phyloP scores from a whole-genome alignment of 176 grass and related monocot genomes.

The Leersia perrieri region DNA sequence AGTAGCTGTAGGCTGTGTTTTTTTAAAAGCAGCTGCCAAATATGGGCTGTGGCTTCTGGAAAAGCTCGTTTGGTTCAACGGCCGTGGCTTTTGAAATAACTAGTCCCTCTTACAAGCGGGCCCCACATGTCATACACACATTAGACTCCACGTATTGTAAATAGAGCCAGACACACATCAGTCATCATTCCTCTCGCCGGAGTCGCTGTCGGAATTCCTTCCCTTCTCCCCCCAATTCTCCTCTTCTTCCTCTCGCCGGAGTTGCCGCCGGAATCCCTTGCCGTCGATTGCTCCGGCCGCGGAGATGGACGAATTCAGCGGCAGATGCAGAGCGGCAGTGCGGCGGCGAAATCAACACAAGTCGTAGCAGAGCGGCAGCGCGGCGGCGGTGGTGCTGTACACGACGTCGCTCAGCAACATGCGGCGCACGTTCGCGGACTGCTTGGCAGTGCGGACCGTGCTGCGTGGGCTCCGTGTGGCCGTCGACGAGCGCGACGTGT shows the following conservation, averaged over 20 bases:
- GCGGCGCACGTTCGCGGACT: slow-evolving; percentile 56
- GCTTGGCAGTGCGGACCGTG: slow-evolving; percentile 50
- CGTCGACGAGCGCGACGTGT: slow-evolving; percentile 65
- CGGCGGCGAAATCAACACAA: neutral
- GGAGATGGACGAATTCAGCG: slow-evolving; percentile 39
- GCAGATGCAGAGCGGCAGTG: no score
- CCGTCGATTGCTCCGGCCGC: neutral
- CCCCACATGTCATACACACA: no score
- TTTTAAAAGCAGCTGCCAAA: no score
- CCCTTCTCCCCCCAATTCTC: neutral
- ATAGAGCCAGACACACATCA: neutral
- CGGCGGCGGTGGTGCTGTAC: slow-evolving; percentile 53
- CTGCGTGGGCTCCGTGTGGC: slow-evolving; percentile 54
- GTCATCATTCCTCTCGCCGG: no score
- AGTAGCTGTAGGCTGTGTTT: no score
- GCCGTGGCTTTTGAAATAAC: no score
- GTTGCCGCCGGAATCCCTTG: neutral
- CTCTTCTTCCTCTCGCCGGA: neutral
- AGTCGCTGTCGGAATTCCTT: neutral
- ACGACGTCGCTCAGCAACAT: slow-evolving; percentile 57
- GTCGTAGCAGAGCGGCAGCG: neutral
- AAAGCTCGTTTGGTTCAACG: no score
- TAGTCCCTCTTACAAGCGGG: no score
- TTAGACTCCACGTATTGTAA: no score
- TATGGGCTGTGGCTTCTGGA: no score